Evolutionary conservation across 768 basidiomycete species (phyloP), one percentile per base, ranked within the genome.

Genomic region (Leccinellum rugosiceps): DNA sequence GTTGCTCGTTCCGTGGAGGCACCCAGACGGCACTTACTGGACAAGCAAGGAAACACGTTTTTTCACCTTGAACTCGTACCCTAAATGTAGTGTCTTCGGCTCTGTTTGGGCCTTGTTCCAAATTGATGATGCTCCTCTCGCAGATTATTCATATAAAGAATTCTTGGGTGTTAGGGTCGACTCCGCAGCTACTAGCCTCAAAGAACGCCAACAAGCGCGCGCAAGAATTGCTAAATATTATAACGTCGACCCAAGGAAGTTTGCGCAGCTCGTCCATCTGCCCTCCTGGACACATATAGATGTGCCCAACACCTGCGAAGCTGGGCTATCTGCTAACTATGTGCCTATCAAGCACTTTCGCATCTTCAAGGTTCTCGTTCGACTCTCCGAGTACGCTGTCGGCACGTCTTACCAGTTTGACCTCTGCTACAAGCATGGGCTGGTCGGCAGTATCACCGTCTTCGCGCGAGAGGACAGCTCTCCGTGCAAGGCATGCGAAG

Each of bases 91-190:
- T 23, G 9, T 43, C 50, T 44, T 23, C 7, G 10, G 6, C 10
- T 44, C 6, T 21, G 10, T 17, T 34, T 19, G 2, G n/a, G 8
- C 14, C 19, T 47, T 6, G 4, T 34, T 10, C 6, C 43, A 15
- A 25, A n/a, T 6, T 10, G 19, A 35, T 10, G 19, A 35, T 28
- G 1, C n/a, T 26, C 32, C 14, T n/a, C 17, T 53, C 35, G 5
- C 26, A 71, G 70, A 67, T 13, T 71, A 71, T 49, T 66, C 71
- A 13, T 71, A 72, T 46, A 51, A 60, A n/a, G 58, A 62, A 35
- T 64, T 71, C 31, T 38, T 50, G 48, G 67, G 69, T 19, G 52
- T 71, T 17, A 63, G 71, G 28, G 70, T 72, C 8, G 62, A 73
- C 46, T 51, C 57, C 35, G 44, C 65, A 0, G 48, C 67, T 5